phyloP scores from a whole-genome alignment of 768 basidiomycete species.

The Amanita molliuscula region DNA sequence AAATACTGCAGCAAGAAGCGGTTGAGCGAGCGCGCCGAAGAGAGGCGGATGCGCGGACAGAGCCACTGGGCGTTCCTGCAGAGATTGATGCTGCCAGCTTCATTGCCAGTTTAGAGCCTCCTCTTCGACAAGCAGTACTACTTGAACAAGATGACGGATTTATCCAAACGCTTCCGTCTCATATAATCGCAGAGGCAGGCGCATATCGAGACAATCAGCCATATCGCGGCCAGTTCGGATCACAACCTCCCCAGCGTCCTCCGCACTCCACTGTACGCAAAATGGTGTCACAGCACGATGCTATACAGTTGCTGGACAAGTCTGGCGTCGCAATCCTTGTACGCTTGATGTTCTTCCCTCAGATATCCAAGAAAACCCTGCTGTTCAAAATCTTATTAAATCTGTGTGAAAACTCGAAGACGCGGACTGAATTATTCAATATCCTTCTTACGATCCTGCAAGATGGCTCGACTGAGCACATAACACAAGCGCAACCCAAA shows the following conservation, averaged over 20 bases:
- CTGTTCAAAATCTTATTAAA: slow-evolving; percentile 89
- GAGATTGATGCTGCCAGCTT: slow-evolving; percentile 88
- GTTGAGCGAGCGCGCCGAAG: slow-evolving; percentile 60
- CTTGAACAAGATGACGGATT: slow-evolving; percentile 84
- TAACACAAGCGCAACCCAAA: slow-evolving; percentile 82
- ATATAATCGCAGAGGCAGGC: slow-evolving; percentile 80
- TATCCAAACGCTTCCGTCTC: slow-evolving; percentile 69
- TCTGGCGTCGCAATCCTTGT: slow-evolving; percentile 81
- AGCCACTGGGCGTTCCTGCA: slow-evolving; percentile 42
- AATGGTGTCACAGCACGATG: slow-evolving; percentile 58
- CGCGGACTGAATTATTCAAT: slow-evolving; percentile 88
- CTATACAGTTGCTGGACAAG: slow-evolving; percentile 90
- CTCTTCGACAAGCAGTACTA: slow-evolving; percentile 82
- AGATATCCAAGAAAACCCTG: slow-evolving; percentile 74
- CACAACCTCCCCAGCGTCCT: slow-evolving; percentile 19
- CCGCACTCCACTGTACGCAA: slow-evolving; percentile 35
- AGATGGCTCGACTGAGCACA: slow-evolving; percentile 89
- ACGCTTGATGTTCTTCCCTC: slow-evolving; percentile 92
- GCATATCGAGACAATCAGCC: slow-evolving; percentile 50
- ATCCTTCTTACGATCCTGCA: slow-evolving; percentile 89
- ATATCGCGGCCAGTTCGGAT: slow-evolving; percentile 19
- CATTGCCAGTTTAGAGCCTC: slow-evolving; percentile 85
- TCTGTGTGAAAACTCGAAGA: slow-evolving; percentile 90
- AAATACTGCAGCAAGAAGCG: slow-evolving; percentile 93
- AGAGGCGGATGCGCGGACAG: slow-evolving; percentile 26